Conservation (phyloP, 495 filamentous ascomycete genomes). For the Neurospora tetraspora region DNA sequence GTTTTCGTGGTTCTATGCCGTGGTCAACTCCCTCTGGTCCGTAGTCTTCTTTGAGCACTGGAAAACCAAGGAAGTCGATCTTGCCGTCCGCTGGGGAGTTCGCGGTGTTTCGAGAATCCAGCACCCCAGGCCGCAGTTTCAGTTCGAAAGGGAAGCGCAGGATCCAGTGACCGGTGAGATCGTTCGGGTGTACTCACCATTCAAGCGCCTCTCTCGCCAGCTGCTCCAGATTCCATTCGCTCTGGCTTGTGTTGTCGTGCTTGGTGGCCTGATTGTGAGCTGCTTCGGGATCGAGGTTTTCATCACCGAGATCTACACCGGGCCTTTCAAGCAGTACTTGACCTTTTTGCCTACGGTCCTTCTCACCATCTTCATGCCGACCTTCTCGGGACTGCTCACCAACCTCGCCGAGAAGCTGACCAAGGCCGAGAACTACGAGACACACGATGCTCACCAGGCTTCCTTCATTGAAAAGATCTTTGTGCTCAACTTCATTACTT, state of each 20-base stretch:
- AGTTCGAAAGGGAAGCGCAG: slow-evolving; percentile 59
- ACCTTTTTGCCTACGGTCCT: slow-evolving; percentile 82
- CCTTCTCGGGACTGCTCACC: slow-evolving; percentile 66
- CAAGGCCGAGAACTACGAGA: slow-evolving; percentile 88
- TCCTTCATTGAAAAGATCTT: slow-evolving; percentile 87
- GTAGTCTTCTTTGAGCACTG: slow-evolving; percentile 92
- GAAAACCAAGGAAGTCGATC: slow-evolving; percentile 88
- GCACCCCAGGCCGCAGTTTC: slow-evolving; percentile 63
- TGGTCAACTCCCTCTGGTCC: slow-evolving; percentile 78
- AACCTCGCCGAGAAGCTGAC: slow-evolving; percentile 70
- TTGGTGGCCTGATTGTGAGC: slow-evolving; percentile 73
- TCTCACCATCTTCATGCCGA: slow-evolving; percentile 69
- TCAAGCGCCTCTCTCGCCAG: slow-evolving; percentile 69
- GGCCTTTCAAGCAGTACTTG: slow-evolving; percentile 76
- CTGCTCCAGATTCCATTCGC: slow-evolving; percentile 86
- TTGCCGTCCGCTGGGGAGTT: slow-evolving; percentile 87
- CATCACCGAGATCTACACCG: slow-evolving; percentile 86
- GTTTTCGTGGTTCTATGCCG: slow-evolving; percentile 74
- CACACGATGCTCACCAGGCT: slow-evolving; percentile 61
- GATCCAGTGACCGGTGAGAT: slow-evolving; percentile 84
- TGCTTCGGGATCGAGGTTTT: slow-evolving; percentile 96
- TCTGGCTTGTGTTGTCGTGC: slow-evolving; percentile 50
- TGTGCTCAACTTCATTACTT: slow-evolving; percentile 94
- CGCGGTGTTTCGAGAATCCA: slow-evolving; percentile 78
- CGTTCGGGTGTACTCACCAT: slow-evolving; percentile 64